Conservation (phyloP, 345 rosid genomes). For the Citrus hindsii region DNA sequence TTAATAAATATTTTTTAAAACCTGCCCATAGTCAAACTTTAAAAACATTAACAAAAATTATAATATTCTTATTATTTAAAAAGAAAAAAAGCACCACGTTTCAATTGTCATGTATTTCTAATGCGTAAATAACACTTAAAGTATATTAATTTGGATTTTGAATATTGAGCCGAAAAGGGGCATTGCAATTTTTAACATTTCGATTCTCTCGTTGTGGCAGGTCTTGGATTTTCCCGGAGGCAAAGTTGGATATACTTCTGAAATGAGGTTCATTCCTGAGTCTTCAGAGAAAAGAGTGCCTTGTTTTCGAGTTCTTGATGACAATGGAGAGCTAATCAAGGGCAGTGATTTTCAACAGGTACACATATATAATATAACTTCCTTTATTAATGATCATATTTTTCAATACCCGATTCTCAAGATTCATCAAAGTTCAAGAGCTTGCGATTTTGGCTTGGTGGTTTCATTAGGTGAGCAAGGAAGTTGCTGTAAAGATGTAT, state of each 20-base stretch:
- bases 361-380: not conserved
- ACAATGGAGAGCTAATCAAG: constrained; percentile 33
- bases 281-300: constrained; percentile 40
- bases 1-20: no score
- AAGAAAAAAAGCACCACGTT: no score
- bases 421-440: not conserved
- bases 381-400: not conserved
- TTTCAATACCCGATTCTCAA: not conserved
- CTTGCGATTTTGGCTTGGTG: not conserved
- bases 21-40: no score
- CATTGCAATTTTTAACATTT: not conserved
- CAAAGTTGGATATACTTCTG: constrained; percentile 47
- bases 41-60: no score
- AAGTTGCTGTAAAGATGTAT: constrained; percentile 60
- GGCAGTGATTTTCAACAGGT: constrained; percentile 38
- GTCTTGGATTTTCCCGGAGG: constrained; percentile 75
- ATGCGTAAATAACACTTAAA: no score
- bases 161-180: not conserved
- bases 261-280: constrained; percentile 50
- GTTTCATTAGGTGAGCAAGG: constrained; percentile 47
- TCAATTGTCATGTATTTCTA: no score
- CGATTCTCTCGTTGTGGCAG: constrained; percentile 26
- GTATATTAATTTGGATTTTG: no score
- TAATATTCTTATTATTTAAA: no score
- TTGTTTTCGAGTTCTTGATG: constrained; percentile 61